Conservation (phyloP, 1,139 yeast genomes). For the Protomyces pachydermus region DNA sequence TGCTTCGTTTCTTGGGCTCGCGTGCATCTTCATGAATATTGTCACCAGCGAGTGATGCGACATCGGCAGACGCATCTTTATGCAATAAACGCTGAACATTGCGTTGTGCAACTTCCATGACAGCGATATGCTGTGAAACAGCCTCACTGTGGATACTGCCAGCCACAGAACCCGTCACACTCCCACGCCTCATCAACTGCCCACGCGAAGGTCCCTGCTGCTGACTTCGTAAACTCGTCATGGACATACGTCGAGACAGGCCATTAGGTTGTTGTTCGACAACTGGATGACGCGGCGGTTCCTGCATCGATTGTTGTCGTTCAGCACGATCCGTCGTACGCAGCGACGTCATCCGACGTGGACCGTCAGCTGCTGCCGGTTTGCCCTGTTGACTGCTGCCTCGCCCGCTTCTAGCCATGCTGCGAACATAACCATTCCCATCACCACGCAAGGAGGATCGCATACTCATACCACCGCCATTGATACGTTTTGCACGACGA, state of each 20-base stretch:
- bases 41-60: background rate
- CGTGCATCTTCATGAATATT: conserved; percentile 9
- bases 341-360: background rate
- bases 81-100: conserved; percentile 19
- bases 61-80: conserved; percentile 9
- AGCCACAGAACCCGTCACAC: conserved; percentile 15
- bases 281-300: background rate
- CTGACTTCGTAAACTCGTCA: background rate
- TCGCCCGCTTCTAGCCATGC: background rate
- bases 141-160: conserved; percentile 19
- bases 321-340: background rate
- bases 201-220: background rate
- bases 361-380: background rate
- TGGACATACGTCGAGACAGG: background rate
- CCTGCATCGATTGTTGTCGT: background rate
- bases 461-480: background rate
- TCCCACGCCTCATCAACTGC: background rate
- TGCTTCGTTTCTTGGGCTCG: conserved; percentile 4
- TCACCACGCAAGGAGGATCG: background rate
- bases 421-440: background rate
- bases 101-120: conserved; percentile 20
- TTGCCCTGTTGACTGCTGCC: background rate
- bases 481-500: conserved; percentile 12
- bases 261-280: background rate
- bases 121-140: conserved; percentile 17